A percentile compares a stretch with the other conserved stretches of the same genome.
phyloP scores from a whole-genome alignment of 495 filamentous ascomycete genomes.

The Entonaema liquescens region DNA sequence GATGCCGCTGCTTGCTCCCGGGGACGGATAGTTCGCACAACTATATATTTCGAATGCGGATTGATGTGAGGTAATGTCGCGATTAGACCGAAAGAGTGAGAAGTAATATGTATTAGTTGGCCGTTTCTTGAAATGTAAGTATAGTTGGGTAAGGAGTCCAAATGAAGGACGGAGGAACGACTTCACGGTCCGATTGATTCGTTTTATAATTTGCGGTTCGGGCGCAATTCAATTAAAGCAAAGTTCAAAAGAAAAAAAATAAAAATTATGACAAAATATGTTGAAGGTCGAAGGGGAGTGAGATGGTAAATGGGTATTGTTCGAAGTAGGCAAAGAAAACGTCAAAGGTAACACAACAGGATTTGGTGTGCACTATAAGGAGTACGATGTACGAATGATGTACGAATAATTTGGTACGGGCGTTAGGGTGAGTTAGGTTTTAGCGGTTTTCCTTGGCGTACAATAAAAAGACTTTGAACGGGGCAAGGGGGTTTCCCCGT shows the following conservation, averaged over 20 bases:
- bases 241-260: no score
- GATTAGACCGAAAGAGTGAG: background rate
- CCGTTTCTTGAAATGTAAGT: background rate
- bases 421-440: background rate
- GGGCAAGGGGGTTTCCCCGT: background rate
- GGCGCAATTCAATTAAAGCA: background rate
- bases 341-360: conserved; percentile 26
- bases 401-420: background rate
- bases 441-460: conserved; percentile 28
- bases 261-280: conserved; percentile 10
- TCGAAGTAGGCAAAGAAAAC: conserved; percentile 8
- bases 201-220: background rate
- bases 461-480: background rate
- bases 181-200: background rate
- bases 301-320: background rate
- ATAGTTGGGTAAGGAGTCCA: background rate
- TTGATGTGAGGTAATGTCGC: background rate
- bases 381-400: background rate
- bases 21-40: conserved; percentile 5
- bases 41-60: background rate
- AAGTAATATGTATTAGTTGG: conserved; percentile 1
- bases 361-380: conserved; percentile 9
- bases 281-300: background rate
- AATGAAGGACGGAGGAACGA: background rate
- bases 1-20: conserved; percentile 5